Percentiles rank a stretch among this genome's conserved stretches.
Evolutionary conservation across 176 grass and related monocot genomes (phyloP).

Genomic region (Oryza glaberrima): DNA sequence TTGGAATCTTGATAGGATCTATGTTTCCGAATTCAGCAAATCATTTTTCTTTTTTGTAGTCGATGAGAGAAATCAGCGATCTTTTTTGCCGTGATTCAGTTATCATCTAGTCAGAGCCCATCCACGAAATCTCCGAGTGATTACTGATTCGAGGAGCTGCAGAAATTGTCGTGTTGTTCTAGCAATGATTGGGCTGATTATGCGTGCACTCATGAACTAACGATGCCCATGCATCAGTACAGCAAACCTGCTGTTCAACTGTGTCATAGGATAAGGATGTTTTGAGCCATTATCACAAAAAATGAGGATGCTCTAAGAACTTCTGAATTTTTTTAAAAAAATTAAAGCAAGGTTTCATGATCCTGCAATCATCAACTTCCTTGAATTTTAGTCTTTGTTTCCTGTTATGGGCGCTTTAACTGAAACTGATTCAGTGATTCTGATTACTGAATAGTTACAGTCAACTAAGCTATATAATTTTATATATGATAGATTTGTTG

Average conservation of each 20-base stretch:
- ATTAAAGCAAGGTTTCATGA: neutral
- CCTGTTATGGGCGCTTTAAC: neutral
- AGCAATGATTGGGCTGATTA: neutral
- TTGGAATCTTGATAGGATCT: neutral
- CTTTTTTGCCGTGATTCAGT: neutral
- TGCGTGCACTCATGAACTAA: neutral
- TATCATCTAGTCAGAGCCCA: neutral
- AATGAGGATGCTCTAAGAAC: neutral
- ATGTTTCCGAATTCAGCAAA: neutral
- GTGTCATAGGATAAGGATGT: constrained; percentile 11
- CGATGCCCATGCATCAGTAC: constrained; percentile 2
- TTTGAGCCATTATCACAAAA: neutral
- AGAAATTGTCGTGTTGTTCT: neutral
- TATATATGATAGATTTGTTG: constrained; percentile 37
- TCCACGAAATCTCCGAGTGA: neutral
- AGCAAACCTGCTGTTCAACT: neutral
- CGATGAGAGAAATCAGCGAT: neutral
- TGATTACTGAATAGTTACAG: neutral
- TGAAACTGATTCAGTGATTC: constrained; percentile 13
- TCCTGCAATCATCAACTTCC: neutral
- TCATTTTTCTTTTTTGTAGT: neutral
- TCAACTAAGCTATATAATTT: constrained; percentile 26
- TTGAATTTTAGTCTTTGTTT: constrained; percentile 2
- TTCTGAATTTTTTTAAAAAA: neutral
- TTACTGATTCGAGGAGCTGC: neutral